Evolutionary conservation across 176 grass and related monocot species (phyloP).

Genomic region (Oryza punctata): DNA sequence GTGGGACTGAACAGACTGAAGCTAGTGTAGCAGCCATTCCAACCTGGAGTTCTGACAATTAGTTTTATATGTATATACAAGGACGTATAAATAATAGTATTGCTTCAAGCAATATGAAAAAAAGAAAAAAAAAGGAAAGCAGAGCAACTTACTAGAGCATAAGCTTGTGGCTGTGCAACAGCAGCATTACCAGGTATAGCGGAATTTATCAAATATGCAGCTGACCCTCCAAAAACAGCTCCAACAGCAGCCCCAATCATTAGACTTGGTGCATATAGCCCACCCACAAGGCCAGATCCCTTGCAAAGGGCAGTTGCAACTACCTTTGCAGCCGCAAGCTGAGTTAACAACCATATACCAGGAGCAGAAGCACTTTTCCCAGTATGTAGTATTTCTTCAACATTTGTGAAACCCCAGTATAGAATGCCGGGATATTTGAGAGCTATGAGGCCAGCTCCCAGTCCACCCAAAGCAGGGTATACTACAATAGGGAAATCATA

Average conservation of each 20-base stretch:
- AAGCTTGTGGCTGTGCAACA: constrained; percentile 96
- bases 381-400: constrained; percentile 93
- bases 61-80: background rate
- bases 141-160: constrained; percentile 75
- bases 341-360: constrained; percentile 92
- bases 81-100: background rate
- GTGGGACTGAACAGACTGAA: constrained; percentile 80
- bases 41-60: constrained; percentile 58
- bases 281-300: constrained; percentile 94
- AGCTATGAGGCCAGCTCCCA: constrained; percentile 92
- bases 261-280: constrained; percentile 93
- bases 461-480: constrained; percentile 87
- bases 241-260: constrained; percentile 98
- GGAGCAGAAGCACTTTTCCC: constrained; percentile 96
- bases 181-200: constrained; percentile 94
- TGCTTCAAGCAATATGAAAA: constrained; percentile 20
- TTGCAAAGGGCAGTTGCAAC: constrained; percentile 93
- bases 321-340: constrained; percentile 89
- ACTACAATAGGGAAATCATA: constrained; percentile 77
- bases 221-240: constrained; percentile 92
- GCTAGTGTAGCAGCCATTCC: constrained; percentile 98
- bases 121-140: background rate
- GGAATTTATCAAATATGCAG: constrained; percentile 85
- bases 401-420: constrained; percentile 99
- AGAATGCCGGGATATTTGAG: constrained; percentile 95